These are phyloP conservation scores for Aurantiochytrium sp. DNA, from an alignment of 108 stramenopile genomes.

Conservation along the genomic window DNA sequence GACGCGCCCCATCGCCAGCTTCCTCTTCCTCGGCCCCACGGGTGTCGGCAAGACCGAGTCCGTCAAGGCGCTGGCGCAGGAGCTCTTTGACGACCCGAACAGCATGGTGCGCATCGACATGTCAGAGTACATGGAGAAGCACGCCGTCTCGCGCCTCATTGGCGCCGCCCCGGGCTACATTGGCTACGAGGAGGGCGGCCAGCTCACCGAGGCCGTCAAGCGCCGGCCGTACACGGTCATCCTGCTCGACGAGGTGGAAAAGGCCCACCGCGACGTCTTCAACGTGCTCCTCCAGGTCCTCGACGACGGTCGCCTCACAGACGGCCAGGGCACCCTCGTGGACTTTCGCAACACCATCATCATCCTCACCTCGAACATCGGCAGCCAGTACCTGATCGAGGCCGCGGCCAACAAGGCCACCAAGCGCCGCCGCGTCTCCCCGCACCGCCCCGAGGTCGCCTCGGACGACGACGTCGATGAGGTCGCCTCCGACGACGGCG, in stretches of 20 bases:
- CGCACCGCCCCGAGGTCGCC: background rate
- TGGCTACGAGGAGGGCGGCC: constrained; percentile 92
- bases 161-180: constrained; percentile 97
- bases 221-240: constrained; percentile 87
- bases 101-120: constrained; percentile 93
- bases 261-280: constrained; percentile 89
- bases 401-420: background rate
- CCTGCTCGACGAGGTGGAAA: constrained; percentile 93
- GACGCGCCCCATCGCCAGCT: constrained; percentile 71
- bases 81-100: constrained; percentile 77
- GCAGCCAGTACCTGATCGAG: constrained; percentile 71
- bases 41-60: constrained; percentile 88
- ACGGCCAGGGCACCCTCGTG: constrained; percentile 84
- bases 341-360: constrained; percentile 92
- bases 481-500: background rate
- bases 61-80: constrained; percentile 78
- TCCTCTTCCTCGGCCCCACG: constrained; percentile 86
- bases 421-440: background rate
- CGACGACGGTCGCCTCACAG: constrained; percentile 61
- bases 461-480: constrained; percentile 39
- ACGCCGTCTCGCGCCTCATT: constrained; percentile 75
- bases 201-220: constrained; percentile 90
- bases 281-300: constrained; percentile 83
- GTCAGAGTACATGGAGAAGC: constrained; percentile 93
- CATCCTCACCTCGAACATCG: constrained; percentile 89